phyloP scores from a whole-genome alignment of 192 early-diverging fungal genomes.

The Coemansia sp. region DNA sequence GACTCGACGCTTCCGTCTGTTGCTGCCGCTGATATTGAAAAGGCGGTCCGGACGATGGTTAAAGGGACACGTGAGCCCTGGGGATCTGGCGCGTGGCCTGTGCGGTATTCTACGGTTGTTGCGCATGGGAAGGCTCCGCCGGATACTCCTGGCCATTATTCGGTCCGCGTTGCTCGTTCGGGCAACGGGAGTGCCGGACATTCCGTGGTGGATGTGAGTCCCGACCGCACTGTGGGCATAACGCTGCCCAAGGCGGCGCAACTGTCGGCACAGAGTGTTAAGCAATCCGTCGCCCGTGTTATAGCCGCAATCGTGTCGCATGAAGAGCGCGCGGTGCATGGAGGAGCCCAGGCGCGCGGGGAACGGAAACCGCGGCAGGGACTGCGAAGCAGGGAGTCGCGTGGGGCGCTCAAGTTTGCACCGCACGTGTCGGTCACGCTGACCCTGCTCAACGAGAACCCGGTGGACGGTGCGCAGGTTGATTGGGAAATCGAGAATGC shows the following conservation, averaged over 20 bases:
- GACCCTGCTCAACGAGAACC: constrained; percentile 84
- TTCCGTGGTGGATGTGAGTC: constrained; percentile 5
- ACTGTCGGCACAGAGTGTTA: background rate
- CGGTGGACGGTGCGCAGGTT: constrained; percentile 58
- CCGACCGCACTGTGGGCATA: constrained; percentile 10
- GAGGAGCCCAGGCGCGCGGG: background rate
- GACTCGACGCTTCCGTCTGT: constrained; percentile 8
- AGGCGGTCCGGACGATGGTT: constrained; percentile 10
- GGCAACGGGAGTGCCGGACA: background rate
- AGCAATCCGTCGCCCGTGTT: background rate
- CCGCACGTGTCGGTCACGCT: constrained; percentile 82
- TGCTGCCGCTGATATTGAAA: constrained; percentile 3
- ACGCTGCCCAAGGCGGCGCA: constrained; percentile 1
- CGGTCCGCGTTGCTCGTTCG: constrained; percentile 11
- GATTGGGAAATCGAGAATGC: constrained; percentile 85
- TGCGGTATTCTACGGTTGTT: constrained; percentile 10
- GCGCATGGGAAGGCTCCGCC: constrained; percentile 8
- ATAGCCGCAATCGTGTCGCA: constrained; percentile 23
- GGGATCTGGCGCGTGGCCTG: constrained; percentile 23
- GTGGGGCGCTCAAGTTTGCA: constrained; percentile 78
- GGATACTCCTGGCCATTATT: constrained; percentile 40
- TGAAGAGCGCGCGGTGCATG: constrained; percentile 29
- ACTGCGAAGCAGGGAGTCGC: background rate
- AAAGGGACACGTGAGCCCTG: constrained; percentile 14
- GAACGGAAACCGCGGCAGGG: constrained; percentile 27